A percentile compares a stretch with the other conserved stretches of the same genome.
phyloP scores from a whole-genome alignment of 2,329 filamentous ascomycete species.

The Teratosphaeria pseudoeucalypti region DNA sequence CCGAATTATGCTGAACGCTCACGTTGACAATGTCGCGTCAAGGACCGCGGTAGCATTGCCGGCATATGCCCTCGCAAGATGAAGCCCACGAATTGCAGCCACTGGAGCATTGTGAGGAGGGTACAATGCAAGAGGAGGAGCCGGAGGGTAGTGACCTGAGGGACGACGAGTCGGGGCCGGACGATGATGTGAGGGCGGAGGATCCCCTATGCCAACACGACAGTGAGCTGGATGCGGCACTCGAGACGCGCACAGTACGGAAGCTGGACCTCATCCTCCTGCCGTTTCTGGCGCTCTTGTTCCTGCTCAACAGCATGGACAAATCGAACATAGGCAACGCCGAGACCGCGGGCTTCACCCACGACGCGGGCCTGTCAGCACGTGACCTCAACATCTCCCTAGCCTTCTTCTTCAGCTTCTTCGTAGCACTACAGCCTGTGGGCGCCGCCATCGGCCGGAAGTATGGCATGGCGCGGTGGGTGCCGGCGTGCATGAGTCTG shows the following conservation, averaged over 20 bases:
- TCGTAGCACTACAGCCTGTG: slow-evolving; percentile 47
- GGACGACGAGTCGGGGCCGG: neutral
- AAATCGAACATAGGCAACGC: slow-evolving; percentile 46
- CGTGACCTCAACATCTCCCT: slow-evolving; percentile 47
- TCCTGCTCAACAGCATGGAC: slow-evolving; percentile 44
- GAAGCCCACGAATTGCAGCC: slow-evolving; percentile 6
- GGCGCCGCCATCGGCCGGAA: slow-evolving; percentile 48
- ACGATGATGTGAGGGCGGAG: neutral
- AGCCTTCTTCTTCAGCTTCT: slow-evolving; percentile 48
- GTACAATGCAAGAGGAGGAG: slow-evolving; percentile 2
- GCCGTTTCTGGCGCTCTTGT: slow-evolving; percentile 42
- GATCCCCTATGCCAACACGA: neutral
- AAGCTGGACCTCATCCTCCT: slow-evolving; percentile 43
- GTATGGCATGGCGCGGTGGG: slow-evolving; percentile 46
- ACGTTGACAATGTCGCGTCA: neutral
- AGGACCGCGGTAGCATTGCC: neutral
- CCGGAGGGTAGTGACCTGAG: neutral
- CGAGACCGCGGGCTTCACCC: slow-evolving; percentile 49
- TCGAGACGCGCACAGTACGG: slow-evolving; percentile 29
- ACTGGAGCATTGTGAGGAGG: neutral
- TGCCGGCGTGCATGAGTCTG: slow-evolving; percentile 47
- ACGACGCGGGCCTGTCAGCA: slow-evolving; percentile 42
- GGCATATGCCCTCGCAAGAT: slow-evolving; percentile 1
- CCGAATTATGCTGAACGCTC: neutral
- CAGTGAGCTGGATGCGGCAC: neutral